phyloP scores from a whole-genome alignment of 129 eudicot species.

The Pittosporum tobira region DNA sequence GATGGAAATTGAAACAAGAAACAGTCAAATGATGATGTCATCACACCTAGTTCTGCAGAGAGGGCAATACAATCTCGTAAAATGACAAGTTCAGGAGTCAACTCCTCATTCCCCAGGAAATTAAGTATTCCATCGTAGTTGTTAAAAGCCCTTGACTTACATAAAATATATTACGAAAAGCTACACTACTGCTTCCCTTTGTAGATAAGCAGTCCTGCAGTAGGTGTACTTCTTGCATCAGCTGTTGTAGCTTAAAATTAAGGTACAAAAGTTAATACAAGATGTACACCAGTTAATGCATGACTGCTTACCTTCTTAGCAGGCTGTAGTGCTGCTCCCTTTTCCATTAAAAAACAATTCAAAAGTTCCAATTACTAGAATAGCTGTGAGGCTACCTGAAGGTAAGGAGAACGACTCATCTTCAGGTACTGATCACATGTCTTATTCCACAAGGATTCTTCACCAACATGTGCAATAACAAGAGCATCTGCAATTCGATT shows the following conservation, averaged over 20 bases:
- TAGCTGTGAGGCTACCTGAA: slow-evolving; percentile 36
- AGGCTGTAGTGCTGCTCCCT: no score
- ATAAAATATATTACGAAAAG: slow-evolving; percentile 81
- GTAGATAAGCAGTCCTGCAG: no score
- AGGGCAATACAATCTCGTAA: slow-evolving; percentile 70
- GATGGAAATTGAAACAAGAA: not conserved
- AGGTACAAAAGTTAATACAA: no score
- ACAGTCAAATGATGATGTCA: not conserved
- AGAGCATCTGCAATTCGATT: slow-evolving; percentile 93
- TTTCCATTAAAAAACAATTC: not conserved
- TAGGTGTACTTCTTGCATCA: no score
- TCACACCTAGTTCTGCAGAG: slow-evolving; percentile 59
- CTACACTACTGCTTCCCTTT: slow-evolving; percentile 92
- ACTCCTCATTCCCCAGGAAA: slow-evolving; percentile 71
- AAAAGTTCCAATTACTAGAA: no score
- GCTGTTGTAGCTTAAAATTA: no score
- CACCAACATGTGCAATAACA: slow-evolving; percentile 93
- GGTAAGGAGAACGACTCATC: slow-evolving; percentile 59
- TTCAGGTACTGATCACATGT: slow-evolving; percentile 82
- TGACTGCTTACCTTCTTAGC: no score
- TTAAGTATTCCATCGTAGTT: slow-evolving; percentile 84
- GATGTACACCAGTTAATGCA: no score
- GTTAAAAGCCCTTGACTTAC: slow-evolving; percentile 91
- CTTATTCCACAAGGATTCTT: slow-evolving; percentile 71
- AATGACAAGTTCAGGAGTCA: slow-evolving; percentile 76